Base-by-base conservation (phyloP, 1,139 yeast genomes). In the Yamadazyma jaroonii region DNA sequence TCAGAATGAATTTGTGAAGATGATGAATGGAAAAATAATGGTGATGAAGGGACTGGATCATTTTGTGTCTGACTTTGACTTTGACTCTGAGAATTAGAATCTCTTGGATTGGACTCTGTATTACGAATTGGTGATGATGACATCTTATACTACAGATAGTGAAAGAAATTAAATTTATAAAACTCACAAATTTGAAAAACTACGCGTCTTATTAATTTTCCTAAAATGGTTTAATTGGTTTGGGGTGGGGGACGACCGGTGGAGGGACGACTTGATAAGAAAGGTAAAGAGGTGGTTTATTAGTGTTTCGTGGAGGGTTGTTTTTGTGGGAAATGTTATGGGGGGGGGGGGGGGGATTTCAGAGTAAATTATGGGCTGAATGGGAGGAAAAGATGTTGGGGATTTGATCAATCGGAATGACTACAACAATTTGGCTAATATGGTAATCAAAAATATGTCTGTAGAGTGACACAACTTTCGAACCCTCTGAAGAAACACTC, bases 1-100 rank as follows among this genome's bases (percentile, higher is more conserved):
- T 70, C 75, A 9, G 74, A 68, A 35, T 62, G 58, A 2, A 73
- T 69, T 41, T 70, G 68, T 15, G 77, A 72, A n/a, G 66, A 70
- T 8, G 79, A 71, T 22, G 79, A 74, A 15, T 78, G 77, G 53
- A 81, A 74, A 53, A 82, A 80, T 42, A 82, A 68, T 24, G 88
- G 88, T 17, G 88, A 81, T 9, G 86, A 79, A 7, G 83, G 82
- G n/a, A 61, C 69, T n/a, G 61, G 52, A 12, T 39, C 42, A 17
- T 17, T 17, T 34, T 59, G 62, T 4, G 23, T 25, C 17, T 34
- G 82, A 11, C 11, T 9, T 28, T 33, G 42, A 26, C 27, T 26
- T 36, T 47, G 50, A 9, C 56, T 39, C 45, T 67, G 72, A 9
- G 71, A 56, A 39, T 61, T 62, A 3, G 70, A 53, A 7, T 56